Evolutionary conservation across 73 alveolate species (phyloP).

Genomic region (Tetrahymena borealis): DNA sequence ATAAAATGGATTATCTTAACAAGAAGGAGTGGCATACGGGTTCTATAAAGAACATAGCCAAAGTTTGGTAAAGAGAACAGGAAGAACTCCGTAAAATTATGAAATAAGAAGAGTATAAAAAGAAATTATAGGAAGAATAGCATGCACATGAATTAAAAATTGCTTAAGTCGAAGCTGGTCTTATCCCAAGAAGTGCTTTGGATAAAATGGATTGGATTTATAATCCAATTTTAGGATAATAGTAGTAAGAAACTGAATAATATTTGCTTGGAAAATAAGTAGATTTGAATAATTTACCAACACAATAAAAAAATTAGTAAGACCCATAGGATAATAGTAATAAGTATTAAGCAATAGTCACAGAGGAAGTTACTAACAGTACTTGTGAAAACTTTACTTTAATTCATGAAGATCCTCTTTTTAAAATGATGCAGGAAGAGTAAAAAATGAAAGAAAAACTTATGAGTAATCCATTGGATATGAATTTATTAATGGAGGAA

Average conservation of each 20-base stretch:
- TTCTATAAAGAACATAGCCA: conserved; percentile 70
- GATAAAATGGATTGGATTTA: conserved; percentile 88
- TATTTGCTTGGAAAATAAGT: neutral
- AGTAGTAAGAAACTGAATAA: neutral
- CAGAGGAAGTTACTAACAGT: conserved; percentile 25
- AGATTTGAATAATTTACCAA: neutral
- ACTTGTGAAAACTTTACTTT: conserved; percentile 26
- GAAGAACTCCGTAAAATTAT: conserved; percentile 55
- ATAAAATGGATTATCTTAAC: conserved; percentile 53
- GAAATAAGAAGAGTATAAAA: conserved; percentile 64
- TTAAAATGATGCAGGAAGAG: conserved; percentile 42
- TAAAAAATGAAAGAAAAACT: conserved; percentile 7
- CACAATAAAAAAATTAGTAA: neutral
- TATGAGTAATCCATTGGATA: conserved; percentile 14
- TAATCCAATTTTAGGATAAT: conserved; percentile 24
- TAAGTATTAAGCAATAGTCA: conserved; percentile 24
- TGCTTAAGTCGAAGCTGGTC: conserved; percentile 76
- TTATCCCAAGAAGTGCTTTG: conserved; percentile 74
- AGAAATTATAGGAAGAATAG: conserved; percentile 77
- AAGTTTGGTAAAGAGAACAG: conserved; percentile 81
- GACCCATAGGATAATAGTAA: neutral
- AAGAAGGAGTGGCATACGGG: conserved; percentile 89
- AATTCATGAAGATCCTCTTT: conserved; percentile 39
- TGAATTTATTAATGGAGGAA: conserved; percentile 12
- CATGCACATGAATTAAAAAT: conserved; percentile 75